Percentiles rank a stretch among this genome's conserved stretches.
phyloP scores from a whole-genome alignment of 805 yeast genomes.

The Candida tallmaniae region DNA sequence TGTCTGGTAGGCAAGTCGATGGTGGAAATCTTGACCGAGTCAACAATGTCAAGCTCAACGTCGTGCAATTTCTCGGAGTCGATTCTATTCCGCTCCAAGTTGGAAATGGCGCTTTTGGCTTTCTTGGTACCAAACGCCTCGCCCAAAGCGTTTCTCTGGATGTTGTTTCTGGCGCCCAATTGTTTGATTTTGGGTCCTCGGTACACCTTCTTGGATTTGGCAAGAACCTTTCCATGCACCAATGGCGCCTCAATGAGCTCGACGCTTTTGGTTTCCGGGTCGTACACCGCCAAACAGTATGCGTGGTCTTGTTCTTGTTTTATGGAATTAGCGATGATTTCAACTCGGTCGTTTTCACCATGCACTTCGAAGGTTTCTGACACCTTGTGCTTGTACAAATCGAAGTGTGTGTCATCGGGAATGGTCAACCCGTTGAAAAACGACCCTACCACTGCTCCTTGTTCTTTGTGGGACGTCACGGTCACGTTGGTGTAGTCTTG shows the following conservation, averaged over 20 bases:
- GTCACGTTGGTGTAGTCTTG: conserved; percentile 34
- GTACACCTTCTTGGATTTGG: conserved; percentile 53
- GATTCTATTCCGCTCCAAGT: conserved; percentile 75
- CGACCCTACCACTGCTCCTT: conserved; percentile 55
- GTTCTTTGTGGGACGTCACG: conserved; percentile 35
- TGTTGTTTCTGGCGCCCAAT: conserved; percentile 43
- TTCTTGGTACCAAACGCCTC: conserved; percentile 96
- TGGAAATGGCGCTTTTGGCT: conserved; percentile 86
- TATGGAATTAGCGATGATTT: conserved; percentile 57
- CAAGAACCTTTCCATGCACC: conserved; percentile 56
- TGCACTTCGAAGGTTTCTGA: conserved; percentile 49
- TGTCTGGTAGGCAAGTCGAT: conserved; percentile 67
- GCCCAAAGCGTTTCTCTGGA: conserved; percentile 81
- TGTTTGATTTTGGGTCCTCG: conserved; percentile 65
- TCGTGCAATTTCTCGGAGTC: conserved; percentile 78
- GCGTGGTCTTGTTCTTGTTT: conserved; percentile 31
- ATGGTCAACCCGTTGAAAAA: conserved; percentile 74
- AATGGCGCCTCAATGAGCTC: conserved; percentile 63
- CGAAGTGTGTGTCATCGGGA: conserved; percentile 56
- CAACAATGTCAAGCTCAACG: conserved; percentile 76
- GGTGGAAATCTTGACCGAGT: conserved; percentile 68
- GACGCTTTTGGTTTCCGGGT: conserved; percentile 57
- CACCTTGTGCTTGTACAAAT: conserved; percentile 51
- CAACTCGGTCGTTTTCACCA: conserved; percentile 72
- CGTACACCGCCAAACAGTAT: conserved; percentile 76